Conservation (phyloP, 306 rosid species). For the Prunus dulcis region DNA sequence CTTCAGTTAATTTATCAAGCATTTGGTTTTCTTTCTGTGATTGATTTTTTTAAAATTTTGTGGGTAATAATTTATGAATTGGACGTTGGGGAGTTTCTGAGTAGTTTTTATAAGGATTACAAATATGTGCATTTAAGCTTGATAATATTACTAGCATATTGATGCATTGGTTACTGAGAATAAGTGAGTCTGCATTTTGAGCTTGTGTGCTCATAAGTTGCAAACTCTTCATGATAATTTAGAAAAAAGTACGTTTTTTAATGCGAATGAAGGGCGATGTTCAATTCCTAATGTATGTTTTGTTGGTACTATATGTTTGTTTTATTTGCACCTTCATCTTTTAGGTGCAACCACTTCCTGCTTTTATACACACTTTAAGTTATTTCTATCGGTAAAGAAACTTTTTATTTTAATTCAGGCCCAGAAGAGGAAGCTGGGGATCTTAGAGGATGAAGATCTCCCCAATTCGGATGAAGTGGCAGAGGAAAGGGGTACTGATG, state of each 20-base stretch:
- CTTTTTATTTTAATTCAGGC: slow-evolving; percentile 46
- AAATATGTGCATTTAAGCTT: too few relatives aligned
- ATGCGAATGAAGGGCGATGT: too few relatives aligned
- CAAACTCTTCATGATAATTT: neutral
- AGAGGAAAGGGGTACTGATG: slow-evolving; percentile 26
- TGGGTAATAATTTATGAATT: neutral
- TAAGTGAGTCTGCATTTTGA: neutral
- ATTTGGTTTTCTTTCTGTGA: neutral
- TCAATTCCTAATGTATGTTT: neutral
- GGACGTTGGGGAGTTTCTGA: neutral
- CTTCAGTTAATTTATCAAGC: neutral
- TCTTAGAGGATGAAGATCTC: slow-evolving; percentile 51
- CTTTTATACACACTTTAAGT: neutral
- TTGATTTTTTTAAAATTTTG: neutral
- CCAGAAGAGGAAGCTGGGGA: slow-evolving; percentile 81
- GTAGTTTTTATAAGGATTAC: neutral
- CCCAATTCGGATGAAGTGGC: slow-evolving; percentile 29
- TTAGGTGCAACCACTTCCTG: neutral
- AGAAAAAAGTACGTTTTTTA: neutral
- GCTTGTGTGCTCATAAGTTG: neutral
- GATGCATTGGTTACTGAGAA: neutral
- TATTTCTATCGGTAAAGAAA: neutral
- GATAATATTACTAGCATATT: neutral
- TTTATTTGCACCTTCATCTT: neutral
- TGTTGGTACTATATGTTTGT: neutral